Evolutionary conservation across 257 asterid genomes (phyloP), one percentile per base, ranked within the genome.

Genomic region (Voacanga thouarsii): DNA sequence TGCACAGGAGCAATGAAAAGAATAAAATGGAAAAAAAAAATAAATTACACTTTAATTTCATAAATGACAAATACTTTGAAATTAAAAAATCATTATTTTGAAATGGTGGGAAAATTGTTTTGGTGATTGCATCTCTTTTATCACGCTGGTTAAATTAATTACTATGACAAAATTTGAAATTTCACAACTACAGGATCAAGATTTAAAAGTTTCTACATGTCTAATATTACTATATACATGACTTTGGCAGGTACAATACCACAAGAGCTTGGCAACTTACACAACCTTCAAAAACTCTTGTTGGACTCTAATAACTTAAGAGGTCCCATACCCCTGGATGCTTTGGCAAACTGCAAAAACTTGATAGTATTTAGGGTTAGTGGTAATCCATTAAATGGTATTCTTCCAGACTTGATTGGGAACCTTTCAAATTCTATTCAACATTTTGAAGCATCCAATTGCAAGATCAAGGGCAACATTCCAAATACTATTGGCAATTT

Each of bases 401-500:
- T 30, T 30, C 76, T 86, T 26, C 84, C 84, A 1, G 59, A 37
- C 3, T 77, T 87, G 5, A 41, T 83, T 68, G 86, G 87, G 60
- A 75, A 86, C 84, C 66, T 57, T 83, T 28, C 85, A 2, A 77
- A 80, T 12, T 65, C 59, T 10, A 26, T 85, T 7, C 51, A 51
- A 5, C 1, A 0, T 0, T 26, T 83, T 12, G 0, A 0, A 0
- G 84, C 76, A 12, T 0, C 0, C 16, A 1, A 21, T 19, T 57
- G 78, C 28, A 0, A 61, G 0, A 11, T 75, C 33, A 7, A 41
- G 6, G 90, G 89, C 7, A 49, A 0, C 1, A 85, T 85, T 70
- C 86, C 89, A n/a, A 6, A 59, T 19, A 80, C 72, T 50, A 44
- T 85, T 18, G 87, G 89, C 4, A 85, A 81, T 57, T 69, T 86